These are phyloP conservation scores for Cicer yamashitae DNA, from an alignment of 306 rosid genomes.

Conservation along the genomic window DNA sequence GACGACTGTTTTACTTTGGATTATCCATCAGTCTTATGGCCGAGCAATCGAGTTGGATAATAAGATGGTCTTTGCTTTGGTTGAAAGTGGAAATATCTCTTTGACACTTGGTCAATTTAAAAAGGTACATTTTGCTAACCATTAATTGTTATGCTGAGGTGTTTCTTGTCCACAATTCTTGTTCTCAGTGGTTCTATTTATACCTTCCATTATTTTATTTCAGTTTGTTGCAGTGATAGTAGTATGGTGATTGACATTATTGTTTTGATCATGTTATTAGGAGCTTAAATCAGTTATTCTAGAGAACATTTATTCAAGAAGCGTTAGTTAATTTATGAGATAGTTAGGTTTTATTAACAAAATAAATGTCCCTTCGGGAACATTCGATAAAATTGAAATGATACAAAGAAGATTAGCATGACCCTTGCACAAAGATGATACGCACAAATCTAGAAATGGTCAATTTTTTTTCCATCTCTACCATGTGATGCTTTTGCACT, in stretches of 20 bases:
- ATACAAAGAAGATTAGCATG: too few relatives aligned
- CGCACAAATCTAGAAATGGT: too few relatives aligned
- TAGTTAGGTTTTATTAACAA: neutral
- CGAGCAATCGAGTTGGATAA: conserved; percentile 84
- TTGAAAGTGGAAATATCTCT: conserved; percentile 87
- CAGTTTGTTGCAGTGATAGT: conserved; percentile 3
- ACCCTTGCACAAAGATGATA: too few relatives aligned
- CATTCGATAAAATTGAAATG: too few relatives aligned
- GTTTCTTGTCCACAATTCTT: conserved; percentile 19
- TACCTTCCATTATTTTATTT: conserved; percentile 5
- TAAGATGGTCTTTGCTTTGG: conserved; percentile 64
- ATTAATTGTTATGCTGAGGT: neutral
- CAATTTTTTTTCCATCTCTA: too few relatives aligned
- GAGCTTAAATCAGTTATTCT: conserved; percentile 5
- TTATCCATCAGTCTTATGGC: conserved; percentile 78
- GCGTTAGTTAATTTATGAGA: neutral
- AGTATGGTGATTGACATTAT: neutral
- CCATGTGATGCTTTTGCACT: too few relatives aligned
- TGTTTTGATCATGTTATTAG: neutral
- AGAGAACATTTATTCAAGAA: conserved; percentile 14
- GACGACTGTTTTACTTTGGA: conserved; percentile 34
- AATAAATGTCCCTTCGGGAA: too few relatives aligned
- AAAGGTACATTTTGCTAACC: conserved; percentile 58
- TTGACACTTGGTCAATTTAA: conserved; percentile 73
- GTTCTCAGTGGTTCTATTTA: conserved; percentile 27